Conservation (phyloP, 495 filamentous ascomycete genomes). For the Penicillium argentinense region DNA sequence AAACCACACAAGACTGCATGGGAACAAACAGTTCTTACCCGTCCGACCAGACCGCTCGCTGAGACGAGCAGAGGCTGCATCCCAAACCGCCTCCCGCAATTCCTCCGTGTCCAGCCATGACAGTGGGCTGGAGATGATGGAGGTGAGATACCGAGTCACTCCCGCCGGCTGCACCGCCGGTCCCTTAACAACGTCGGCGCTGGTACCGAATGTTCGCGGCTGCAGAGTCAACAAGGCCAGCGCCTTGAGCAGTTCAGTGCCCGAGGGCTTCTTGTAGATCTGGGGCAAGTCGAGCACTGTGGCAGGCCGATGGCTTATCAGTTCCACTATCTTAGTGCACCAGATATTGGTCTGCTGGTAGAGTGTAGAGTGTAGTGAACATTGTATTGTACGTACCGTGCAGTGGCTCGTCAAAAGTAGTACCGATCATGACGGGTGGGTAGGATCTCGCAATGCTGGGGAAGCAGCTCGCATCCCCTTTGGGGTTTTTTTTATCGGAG, state of each 20-base stretch:
- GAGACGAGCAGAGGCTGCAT: slow-evolving; percentile 71
- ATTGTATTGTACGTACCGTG: slow-evolving; percentile 34
- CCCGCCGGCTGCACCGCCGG: slow-evolving; percentile 39
- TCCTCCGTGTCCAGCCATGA: slow-evolving; percentile 73
- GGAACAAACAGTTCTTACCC: slow-evolving; percentile 31
- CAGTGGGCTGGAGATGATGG: slow-evolving; percentile 71
- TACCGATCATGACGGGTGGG: slow-evolving; percentile 37
- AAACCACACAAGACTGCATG: slow-evolving; percentile 4
- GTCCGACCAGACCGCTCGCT: slow-evolving; percentile 80
- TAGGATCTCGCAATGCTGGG: too few species aligned
- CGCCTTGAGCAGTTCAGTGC: slow-evolving; percentile 42
- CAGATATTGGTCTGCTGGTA: slow-evolving; percentile 8
- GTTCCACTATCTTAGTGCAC: slow-evolving; percentile 27
- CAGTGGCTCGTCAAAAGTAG: slow-evolving; percentile 41
- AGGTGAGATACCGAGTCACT: slow-evolving; percentile 64
- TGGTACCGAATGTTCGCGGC: slow-evolving; percentile 38
- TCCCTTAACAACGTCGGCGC: slow-evolving; percentile 30
- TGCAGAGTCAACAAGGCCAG: slow-evolving; percentile 45
- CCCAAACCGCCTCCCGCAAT: slow-evolving; percentile 73
- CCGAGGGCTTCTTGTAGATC: slow-evolving; percentile 50
- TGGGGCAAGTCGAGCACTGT: slow-evolving; percentile 56
- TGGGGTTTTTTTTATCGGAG: not conserved
- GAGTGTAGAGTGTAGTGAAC: slow-evolving; percentile 1
- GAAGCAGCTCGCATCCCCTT: not conserved
- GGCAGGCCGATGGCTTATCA: slow-evolving; percentile 46